Evolutionary conservation across 164 flowering plant species (phyloP).

Genomic region (Sextonia rubra): DNA sequence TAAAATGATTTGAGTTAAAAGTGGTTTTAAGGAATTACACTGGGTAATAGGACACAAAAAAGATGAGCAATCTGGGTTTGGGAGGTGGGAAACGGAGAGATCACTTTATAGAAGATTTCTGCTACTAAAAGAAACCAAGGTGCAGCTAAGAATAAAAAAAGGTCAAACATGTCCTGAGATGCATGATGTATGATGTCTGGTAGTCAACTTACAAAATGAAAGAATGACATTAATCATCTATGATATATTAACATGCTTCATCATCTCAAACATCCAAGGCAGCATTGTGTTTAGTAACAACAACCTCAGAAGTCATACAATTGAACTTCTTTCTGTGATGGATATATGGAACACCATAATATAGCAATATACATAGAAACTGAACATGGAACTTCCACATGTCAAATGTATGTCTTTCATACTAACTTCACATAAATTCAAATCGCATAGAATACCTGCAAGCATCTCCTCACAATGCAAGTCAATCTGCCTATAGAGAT

Average conservation of each 20-base stretch:
- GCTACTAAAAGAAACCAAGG: too few species aligned
- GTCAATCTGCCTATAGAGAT: constrained; percentile 83
- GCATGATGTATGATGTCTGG: too few species aligned
- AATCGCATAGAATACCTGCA: constrained; percentile 43
- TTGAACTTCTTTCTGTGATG: not conserved
- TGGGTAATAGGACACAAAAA: too few species aligned
- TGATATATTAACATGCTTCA: not conserved
- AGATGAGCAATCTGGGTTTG: too few species aligned
- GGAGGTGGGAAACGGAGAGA: too few species aligned
- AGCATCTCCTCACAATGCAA: constrained; percentile 94
- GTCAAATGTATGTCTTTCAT: not conserved
- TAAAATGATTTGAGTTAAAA: too few species aligned
- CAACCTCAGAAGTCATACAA: not conserved
- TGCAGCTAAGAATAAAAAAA: too few species aligned
- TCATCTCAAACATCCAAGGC: not conserved
- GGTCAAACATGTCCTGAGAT: too few species aligned
- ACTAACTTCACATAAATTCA: not conserved
- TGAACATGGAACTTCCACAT: not conserved
- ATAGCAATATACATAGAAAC: not conserved
- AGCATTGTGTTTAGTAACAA: not conserved
- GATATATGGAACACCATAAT: not conserved
- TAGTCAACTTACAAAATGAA: too few species aligned
- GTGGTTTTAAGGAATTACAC: too few species aligned
- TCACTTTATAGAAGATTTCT: too few species aligned
- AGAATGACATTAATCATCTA: not conserved